A percentile compares a stretch with the other conserved stretches of the same genome.
Conservation (phyloP, 2,329 filamentous ascomycete genomes). For the Xylariaceae sp. region DNA sequence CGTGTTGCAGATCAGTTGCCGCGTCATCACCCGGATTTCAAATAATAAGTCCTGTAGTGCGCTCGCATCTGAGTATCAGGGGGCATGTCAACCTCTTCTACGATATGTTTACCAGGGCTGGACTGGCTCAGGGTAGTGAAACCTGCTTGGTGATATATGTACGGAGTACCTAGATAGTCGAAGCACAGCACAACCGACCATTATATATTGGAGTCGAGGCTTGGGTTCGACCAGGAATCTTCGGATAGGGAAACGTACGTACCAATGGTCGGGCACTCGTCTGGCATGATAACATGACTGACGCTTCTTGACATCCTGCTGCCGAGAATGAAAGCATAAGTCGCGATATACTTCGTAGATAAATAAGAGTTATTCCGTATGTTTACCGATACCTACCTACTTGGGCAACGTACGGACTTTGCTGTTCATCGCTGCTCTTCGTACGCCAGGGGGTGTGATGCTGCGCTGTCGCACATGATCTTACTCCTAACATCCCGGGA, state of each 20-base stretch:
- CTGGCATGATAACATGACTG: not conserved
- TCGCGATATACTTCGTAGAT: not conserved
- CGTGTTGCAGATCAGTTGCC: slow-evolving; percentile 9
- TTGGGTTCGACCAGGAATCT: not conserved
- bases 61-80: not conserved
- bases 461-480: not conserved
- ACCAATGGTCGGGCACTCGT: not conserved
- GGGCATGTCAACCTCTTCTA: not conserved
- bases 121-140: not conserved
- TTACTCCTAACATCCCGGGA: not conserved
- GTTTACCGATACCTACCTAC: not conserved
- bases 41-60: not conserved
- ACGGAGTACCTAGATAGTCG: not conserved
- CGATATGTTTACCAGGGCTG: not conserved
- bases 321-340: not conserved
- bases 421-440: not conserved
- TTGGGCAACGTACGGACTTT: not conserved
- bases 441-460: not conserved
- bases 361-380: no score
- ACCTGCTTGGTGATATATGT: not conserved
- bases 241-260: not conserved
- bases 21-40: slow-evolving; percentile 7
- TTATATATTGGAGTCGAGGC: not conserved
- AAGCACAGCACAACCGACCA: not conserved
- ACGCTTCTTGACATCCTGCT: not conserved